These are phyloP conservation scores for Cicer pinnatifidum DNA, from an alignment of 306 rosid species.

Conservation along the genomic window DNA sequence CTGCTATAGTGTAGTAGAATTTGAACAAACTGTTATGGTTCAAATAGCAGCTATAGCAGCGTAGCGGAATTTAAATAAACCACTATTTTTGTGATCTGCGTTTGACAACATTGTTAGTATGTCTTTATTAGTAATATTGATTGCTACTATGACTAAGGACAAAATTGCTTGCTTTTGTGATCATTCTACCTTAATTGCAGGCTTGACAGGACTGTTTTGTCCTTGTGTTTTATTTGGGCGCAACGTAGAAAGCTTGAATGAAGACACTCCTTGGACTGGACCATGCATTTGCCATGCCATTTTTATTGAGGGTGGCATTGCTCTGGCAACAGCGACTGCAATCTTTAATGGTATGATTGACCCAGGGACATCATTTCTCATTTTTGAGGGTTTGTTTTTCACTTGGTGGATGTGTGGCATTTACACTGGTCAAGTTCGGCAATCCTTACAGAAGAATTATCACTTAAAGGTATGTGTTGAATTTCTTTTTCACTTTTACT, in stretches of 20 bases:
- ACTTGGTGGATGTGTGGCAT: conserved; percentile 91
- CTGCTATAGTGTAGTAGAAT: too few relatives aligned
- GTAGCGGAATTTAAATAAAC: neutral
- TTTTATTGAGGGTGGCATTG: conserved; percentile 69
- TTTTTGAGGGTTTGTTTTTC: conserved; percentile 63
- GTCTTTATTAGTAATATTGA: conserved; percentile 2
- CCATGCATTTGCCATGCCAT: conserved; percentile 75
- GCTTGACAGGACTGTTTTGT: conserved; percentile 72
- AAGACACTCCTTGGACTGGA: conserved; percentile 64
- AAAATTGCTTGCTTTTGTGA: conserved; percentile 16
- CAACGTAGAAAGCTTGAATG: conserved; percentile 61
- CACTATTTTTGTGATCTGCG: neutral
- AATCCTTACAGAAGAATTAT: conserved; percentile 69
- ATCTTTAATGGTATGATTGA: conserved; percentile 62
- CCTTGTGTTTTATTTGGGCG: conserved; percentile 78
- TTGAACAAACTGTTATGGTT: too few relatives aligned
- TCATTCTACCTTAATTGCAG: conserved; percentile 47
- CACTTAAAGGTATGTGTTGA: conserved; percentile 60
- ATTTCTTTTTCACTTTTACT: conserved; percentile 31
- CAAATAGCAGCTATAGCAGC: neutral
- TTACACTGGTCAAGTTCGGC: conserved; percentile 73
- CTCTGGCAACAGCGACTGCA: conserved; percentile 60
- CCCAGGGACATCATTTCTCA: conserved; percentile 67
- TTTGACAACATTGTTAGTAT: neutral
- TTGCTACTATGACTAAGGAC: conserved; percentile 30